These are phyloP conservation scores for Eucommia ulmoides DNA, from an alignment of 257 asterid genomes.

Conservation along the genomic window DNA sequence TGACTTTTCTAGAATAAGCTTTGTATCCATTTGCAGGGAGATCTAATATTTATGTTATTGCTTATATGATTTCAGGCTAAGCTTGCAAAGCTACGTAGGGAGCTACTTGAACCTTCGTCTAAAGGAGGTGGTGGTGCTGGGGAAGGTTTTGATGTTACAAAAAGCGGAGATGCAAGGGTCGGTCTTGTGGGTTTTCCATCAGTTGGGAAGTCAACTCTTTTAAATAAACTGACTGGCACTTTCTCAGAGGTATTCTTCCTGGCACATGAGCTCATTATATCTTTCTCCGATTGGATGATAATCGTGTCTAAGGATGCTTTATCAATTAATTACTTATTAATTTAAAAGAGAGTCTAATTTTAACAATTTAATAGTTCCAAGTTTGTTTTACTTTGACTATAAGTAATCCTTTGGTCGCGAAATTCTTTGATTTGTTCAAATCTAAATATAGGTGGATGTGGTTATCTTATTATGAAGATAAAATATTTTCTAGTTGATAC, in stretches of 20 bases:
- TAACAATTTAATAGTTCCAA: too few species aligned
- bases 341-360: too few species aligned
- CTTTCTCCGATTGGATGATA: not conserved
- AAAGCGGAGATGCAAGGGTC: slow-evolving; percentile 97
- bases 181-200: slow-evolving; percentile 98
- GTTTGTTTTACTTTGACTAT: too few species aligned
- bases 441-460: too few species aligned
- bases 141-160: slow-evolving; percentile 97
- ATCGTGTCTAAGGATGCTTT: too few species aligned
- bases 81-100: slow-evolving; percentile 95
- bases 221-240: slow-evolving; percentile 91
- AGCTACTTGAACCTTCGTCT: slow-evolving; percentile 74
- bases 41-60: slow-evolving; percentile 3
- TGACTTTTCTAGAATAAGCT: too few species aligned
- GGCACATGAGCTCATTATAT: not conserved
- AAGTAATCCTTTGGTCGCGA: too few species aligned
- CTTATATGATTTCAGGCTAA: slow-evolving; percentile 50
- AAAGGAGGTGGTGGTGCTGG: slow-evolving; percentile 99
- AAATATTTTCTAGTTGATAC: too few species aligned
- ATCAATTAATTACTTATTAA: too few species aligned
- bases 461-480: too few species aligned
- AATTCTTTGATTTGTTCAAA: too few species aligned
- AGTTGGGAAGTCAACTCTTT: slow-evolving; percentile 91
- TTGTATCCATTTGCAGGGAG: not conserved
- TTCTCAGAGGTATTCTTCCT: slow-evolving; percentile 72